Evolutionary conservation across 345 rosid genomes (phyloP), one percentile per base, ranked within the genome.

Genomic region (Bruguiera sexangula): DNA sequence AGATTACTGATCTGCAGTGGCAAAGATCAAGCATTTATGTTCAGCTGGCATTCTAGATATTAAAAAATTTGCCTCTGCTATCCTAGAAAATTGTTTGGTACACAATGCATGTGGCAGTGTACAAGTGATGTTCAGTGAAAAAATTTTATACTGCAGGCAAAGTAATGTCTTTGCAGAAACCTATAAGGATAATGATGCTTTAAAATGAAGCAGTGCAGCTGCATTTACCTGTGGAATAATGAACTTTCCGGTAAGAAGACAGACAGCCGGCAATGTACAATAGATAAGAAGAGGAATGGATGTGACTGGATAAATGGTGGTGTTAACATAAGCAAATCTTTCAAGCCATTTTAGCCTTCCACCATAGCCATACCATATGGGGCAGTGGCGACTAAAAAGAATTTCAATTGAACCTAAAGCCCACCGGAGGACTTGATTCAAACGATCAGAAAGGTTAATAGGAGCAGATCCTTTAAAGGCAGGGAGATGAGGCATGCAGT

Each of bases 391-490:
- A 56, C 85, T 81, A 56, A 78, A 62, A 52, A 81, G 73, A 75
- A 81, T 81, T 77, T 81, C 85, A 32, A 81, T 64, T 0, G 82
- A 81, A 27, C 85, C 85, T 60, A 81, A 60, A 30, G 85, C 85
- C 85, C 85, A 81, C 43, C 82, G 75, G 55, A 78, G 85, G 62
- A 81, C 85, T 65, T 81, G 85, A 67, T 81, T 78, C 55, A 81
- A 72, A 61, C 85, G 82, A 70, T 81, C 82, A 3, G 85, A 81
- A 48, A 81, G 78, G 22, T 81, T 81, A 26, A 81, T 81, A 54
- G 84, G 84, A 56, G 82, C 84, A 52, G 84, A 81, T 61, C 85
- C 85, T 46, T 81, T 81, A 64, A 81, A 81, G 18, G 85, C 85
- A 5, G 85, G 65, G 26, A 67, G 80, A 1, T 30, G 29, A 0